phyloP scores from a whole-genome alignment of 1,284 basidiomycete species.

The Trichosporon faecale region DNA sequence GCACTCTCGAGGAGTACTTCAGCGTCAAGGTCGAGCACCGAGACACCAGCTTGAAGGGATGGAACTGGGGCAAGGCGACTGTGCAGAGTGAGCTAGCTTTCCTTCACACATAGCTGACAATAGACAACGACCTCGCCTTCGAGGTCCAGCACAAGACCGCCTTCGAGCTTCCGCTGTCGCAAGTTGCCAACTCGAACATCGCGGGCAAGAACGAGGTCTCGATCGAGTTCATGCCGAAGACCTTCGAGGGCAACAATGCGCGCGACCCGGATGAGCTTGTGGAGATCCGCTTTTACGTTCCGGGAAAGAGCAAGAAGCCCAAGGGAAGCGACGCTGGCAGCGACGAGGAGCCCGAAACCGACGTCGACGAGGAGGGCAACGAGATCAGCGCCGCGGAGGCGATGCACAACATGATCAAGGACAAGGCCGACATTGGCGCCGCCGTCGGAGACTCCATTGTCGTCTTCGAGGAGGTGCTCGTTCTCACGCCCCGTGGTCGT shows the following conservation, averaged over 20 bases:
- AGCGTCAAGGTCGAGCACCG: conserved; percentile 76
- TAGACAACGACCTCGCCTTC: conserved; percentile 87
- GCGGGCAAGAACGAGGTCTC: conserved; percentile 96
- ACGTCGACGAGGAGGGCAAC: conserved; percentile 55
- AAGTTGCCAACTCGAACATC: conserved; percentile 96
- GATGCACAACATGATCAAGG: conserved; percentile 95
- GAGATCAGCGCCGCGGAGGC: conserved; percentile 83
- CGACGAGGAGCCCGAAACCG: conserved; percentile 57
- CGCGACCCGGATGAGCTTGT: conserved; percentile 75
- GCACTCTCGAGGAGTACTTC: conserved; percentile 80
- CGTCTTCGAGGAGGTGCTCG: conserved; percentile 94
- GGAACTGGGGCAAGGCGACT: conserved; percentile 97
- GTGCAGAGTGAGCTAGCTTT: conserved; percentile 68
- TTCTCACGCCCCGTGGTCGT: conserved; percentile 90
- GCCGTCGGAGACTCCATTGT: conserved; percentile 89
- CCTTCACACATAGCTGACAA: conserved; percentile 9
- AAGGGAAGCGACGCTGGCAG: conserved; percentile 67
- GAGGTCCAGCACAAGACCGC: conserved; percentile 83
- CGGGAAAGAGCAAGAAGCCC: conserved; percentile 59
- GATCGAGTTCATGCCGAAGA: conserved; percentile 75
- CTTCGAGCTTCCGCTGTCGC: conserved; percentile 83
- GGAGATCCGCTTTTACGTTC: conserved; percentile 95
- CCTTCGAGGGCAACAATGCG: conserved; percentile 50
- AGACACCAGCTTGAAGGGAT: conserved; percentile 88
- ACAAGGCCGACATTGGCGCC: conserved; percentile 92